Conservation (phyloP, 2,329 filamentous ascomycete species). For the Thielaviopsis populi region DNA sequence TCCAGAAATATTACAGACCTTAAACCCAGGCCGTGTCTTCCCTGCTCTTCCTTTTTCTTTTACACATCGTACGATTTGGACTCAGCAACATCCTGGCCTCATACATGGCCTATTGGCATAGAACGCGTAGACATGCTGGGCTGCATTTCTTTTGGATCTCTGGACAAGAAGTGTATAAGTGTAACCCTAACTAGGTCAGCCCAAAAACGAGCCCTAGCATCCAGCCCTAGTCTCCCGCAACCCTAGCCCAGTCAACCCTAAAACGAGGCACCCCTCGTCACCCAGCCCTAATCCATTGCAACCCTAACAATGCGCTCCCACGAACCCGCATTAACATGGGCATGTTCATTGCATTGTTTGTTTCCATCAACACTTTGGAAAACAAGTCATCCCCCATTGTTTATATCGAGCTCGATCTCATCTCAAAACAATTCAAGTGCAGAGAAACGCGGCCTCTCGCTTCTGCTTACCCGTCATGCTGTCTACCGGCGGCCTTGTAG, state of each 20-base stretch:
- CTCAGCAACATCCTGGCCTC: neutral
- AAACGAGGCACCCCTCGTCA: too few relatives aligned
- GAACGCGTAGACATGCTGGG: neutral
- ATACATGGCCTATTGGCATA: neutral
- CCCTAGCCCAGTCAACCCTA: too few relatives aligned
- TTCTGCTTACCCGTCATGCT: neutral
- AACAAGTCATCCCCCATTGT: neutral
- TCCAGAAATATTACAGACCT: neutral
- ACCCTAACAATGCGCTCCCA: neutral
- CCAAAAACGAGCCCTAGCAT: too few relatives aligned
- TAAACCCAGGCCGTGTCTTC: neutral
- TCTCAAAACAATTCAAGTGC: neutral
- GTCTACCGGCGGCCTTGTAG: neutral
- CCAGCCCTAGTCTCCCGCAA: too few relatives aligned
- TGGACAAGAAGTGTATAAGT: neutral
- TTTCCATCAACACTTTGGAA: neutral
- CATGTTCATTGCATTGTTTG: neutral
- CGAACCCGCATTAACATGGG: neutral
- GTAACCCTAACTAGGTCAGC: neutral
- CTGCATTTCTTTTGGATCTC: neutral
- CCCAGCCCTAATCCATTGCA: neutral
- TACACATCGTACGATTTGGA: neutral
- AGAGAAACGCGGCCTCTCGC: neutral
- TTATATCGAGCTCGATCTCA: neutral
- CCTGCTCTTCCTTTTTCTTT: too few relatives aligned